Base-by-base conservation (phyloP, 75 land plant genomes). In the Pinus taeda region DNA sequence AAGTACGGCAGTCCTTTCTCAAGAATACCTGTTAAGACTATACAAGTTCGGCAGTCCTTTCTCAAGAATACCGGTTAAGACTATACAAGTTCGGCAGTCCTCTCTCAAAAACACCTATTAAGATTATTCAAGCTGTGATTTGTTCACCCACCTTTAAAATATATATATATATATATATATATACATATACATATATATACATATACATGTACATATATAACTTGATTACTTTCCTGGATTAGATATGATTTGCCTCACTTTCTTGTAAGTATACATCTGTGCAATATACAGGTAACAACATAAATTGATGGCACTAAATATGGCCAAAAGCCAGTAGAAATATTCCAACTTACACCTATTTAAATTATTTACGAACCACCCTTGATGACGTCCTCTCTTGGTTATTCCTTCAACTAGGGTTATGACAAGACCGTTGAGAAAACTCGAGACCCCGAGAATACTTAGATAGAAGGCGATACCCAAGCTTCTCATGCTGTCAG, bases 351-450 rank as follows among this genome's bases (percentile, higher is more conserved):
- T 71, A 72, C 92, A 85, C 29, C 76, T 80, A 73, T 90, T 83
- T 42, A 90, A 57, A 59, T 87, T 88, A 71, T 82, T 75, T 0
- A 76, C 86, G 39, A 84, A 76, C 91, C 87, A 87, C 15, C 79
- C 73, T 3, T 57, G 26, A 1, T 84, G 77, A 24, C 81, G 77
- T 4, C 74, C 79, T 33, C 57, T 75, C 45, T 76, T 76, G 0
- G 87, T 91, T 7, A 83, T 61, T 0, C 57, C 79, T 56, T 82
- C 85, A 4, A 89, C 79, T 0, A 75, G 29, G 4, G 85, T 89
- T 58, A 93, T 85, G 42, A 93, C 71, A 36, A 89, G 9, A 29
- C 92, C 89, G 57, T 89, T 91, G 21, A 93, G 57, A 67, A 91
- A 89, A 57, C 81, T 91, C 15, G 85, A 86, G 55, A 87, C 91